These are phyloP conservation scores for Chimonanthus praecox DNA, from an alignment of 164 flowering plant genomes.

Conservation along the genomic window DNA sequence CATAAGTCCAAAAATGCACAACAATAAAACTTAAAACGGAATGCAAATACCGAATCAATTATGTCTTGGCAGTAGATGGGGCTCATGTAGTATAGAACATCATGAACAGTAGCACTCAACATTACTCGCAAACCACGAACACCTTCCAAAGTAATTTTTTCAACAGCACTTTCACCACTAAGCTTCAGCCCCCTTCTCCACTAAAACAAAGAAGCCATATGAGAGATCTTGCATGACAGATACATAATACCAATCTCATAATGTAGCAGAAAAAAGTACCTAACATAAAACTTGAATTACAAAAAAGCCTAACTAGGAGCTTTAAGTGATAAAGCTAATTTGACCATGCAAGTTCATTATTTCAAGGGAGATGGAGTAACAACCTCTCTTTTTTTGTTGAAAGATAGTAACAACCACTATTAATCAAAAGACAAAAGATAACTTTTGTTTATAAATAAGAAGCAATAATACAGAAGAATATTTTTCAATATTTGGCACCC, in stretches of 20 bases:
- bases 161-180: slow-evolving; percentile 92
- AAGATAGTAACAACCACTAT: background rate
- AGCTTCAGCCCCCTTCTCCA: slow-evolving; percentile 97
- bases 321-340: too few species aligned
- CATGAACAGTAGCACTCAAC: slow-evolving; percentile 96
- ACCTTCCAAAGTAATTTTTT: slow-evolving; percentile 83
- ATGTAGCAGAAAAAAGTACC: background rate
- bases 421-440: background rate
- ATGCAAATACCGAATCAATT: slow-evolving; percentile 65
- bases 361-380: too few species aligned
- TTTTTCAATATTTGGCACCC: background rate
- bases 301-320: too few species aligned
- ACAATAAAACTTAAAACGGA: slow-evolving; percentile 4
- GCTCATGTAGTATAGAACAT: slow-evolving; percentile 96
- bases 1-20: background rate
- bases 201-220: slow-evolving; percentile 34
- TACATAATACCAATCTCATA: background rate
- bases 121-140: slow-evolving; percentile 78
- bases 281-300: background rate
- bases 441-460: too few species aligned
- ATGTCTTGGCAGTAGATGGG: slow-evolving; percentile 98
- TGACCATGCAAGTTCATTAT: too few species aligned
- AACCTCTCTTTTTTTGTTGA: background rate
- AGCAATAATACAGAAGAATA: background rate
- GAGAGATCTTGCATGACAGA: background rate